phyloP scores from a whole-genome alignment of 441 rosid genomes.

The Cnidoscolus chayamansa region DNA sequence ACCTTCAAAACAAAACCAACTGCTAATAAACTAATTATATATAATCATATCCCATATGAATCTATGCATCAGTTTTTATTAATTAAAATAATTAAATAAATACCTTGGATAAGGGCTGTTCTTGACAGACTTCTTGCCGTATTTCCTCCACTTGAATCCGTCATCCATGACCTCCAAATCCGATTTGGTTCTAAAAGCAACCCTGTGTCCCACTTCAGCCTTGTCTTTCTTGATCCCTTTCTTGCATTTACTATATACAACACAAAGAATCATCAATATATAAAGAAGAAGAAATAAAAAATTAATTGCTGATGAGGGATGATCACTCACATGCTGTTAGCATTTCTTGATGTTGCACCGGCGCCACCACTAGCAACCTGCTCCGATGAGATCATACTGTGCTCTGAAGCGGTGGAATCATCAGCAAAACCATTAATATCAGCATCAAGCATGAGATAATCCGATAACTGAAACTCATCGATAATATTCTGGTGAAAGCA shows the following conservation, averaged over 20 bases:
- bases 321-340: conserved; percentile 43
- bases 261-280: too few species aligned
- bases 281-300: not conserved
- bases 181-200: conserved; percentile 80
- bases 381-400: conserved; percentile 38
- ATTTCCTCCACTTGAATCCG: conserved; percentile 93
- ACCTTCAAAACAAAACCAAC: not conserved
- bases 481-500: conserved; percentile 5
- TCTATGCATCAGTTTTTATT: not conserved
- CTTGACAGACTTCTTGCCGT: conserved; percentile 95
- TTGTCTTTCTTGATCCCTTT: conserved; percentile 37
- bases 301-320: not conserved
- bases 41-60: not conserved
- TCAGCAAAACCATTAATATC: conserved; percentile 21
- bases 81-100: not conserved
- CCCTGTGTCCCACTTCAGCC: conserved; percentile 35
- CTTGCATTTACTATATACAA: conserved; percentile 27
- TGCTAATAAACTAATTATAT: not conserved
- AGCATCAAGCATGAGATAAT: conserved; percentile 39
- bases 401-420: conserved; percentile 29
- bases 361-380: conserved; percentile 27
- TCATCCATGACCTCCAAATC: conserved; percentile 81
- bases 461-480: conserved; percentile 45
- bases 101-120: conserved; percentile 94
- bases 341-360: conserved; percentile 27